Percentiles rank a stretch among this genome's conserved stretches.
Evolutionary conservation across 148 eudicot species (phyloP).

Genomic region (Polygonum maritimum): DNA sequence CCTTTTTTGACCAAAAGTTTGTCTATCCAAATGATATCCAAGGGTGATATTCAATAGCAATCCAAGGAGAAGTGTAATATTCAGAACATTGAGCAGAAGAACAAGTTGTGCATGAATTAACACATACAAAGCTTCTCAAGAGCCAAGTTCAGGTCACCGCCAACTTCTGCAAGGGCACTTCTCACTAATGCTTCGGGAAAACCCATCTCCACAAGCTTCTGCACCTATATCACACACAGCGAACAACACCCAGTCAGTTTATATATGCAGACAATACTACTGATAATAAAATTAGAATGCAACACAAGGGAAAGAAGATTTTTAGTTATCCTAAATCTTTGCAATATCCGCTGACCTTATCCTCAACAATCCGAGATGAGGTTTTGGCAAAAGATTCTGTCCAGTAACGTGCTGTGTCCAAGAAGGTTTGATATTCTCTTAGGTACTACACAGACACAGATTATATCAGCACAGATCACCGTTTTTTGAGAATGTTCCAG

Average conservation of each 20-base stretch:
- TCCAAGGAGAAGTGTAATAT: no score
- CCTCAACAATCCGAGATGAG: constrained; percentile 58
- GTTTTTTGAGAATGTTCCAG: neutral
- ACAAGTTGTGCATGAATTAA: constrained; percentile 7
- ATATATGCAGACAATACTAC: neutral
- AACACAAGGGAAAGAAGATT: neutral
- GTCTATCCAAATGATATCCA: no score
- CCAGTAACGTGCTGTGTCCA: constrained; percentile 90
- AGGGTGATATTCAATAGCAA: no score
- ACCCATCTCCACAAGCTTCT: constrained; percentile 86
- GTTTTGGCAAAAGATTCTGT: constrained; percentile 80
- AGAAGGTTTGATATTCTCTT: constrained; percentile 62
- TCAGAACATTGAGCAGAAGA: no score
- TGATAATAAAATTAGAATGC: no score
- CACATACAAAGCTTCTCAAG: constrained; percentile 70
- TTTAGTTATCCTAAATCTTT: neutral
- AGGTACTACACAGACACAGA: constrained; percentile 40
- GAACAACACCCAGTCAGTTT: neutral
- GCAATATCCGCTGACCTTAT: constrained; percentile 34
- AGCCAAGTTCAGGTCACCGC: constrained; percentile 82
- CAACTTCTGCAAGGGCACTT: constrained; percentile 53
- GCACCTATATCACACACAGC: constrained; percentile 36
- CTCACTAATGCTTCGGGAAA: constrained; percentile 68
- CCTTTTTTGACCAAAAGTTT: no score
- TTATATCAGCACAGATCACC: neutral